phyloP scores from a whole-genome alignment of 2,329 filamentous ascomycete species.

The Aspergillus ruber region DNA sequence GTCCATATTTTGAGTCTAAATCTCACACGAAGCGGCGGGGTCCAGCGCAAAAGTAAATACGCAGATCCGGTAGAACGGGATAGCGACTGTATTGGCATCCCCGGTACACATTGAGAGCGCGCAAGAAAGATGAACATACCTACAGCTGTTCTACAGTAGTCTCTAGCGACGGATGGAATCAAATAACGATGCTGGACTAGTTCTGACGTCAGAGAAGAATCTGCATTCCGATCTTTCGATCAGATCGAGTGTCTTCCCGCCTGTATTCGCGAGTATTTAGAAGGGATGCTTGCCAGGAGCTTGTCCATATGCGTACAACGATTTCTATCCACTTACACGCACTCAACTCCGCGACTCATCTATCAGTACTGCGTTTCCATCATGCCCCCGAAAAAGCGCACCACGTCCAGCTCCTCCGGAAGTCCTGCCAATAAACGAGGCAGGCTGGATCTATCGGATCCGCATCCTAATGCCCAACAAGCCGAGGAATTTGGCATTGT shows the following conservation, averaged over 20 bases:
- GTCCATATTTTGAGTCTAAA: too few species aligned
- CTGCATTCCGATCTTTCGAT: constrained; percentile 9
- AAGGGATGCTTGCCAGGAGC: too few species aligned
- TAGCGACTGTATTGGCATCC: too few species aligned
- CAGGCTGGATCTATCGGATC: constrained; percentile 12
- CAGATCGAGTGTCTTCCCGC: neutral
- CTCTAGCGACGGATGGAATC: neutral
- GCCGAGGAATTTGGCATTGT: constrained; percentile 55
- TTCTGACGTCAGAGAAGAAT: constrained; percentile 14
- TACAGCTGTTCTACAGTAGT: neutral
- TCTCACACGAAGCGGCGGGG: too few species aligned
- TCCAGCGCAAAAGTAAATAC: too few species aligned
- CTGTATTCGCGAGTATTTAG: too few species aligned
- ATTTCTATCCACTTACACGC: too few species aligned
- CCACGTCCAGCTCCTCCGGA: constrained; percentile 8
- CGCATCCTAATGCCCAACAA: constrained; percentile 32
- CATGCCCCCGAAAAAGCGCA: constrained; percentile 23
- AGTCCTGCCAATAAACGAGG: constrained; percentile 14
- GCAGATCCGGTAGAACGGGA: too few species aligned
- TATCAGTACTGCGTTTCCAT: neutral
- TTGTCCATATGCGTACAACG: too few species aligned
- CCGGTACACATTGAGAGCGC: too few species aligned
- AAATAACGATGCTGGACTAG: neutral
- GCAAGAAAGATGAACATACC: neutral
- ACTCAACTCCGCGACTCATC: neutral